Evolutionary conservation across 371 early-diverging fungal genomes (phyloP), one percentile per base, ranked within the genome.

Genomic region (Massospora cicadina): DNA sequence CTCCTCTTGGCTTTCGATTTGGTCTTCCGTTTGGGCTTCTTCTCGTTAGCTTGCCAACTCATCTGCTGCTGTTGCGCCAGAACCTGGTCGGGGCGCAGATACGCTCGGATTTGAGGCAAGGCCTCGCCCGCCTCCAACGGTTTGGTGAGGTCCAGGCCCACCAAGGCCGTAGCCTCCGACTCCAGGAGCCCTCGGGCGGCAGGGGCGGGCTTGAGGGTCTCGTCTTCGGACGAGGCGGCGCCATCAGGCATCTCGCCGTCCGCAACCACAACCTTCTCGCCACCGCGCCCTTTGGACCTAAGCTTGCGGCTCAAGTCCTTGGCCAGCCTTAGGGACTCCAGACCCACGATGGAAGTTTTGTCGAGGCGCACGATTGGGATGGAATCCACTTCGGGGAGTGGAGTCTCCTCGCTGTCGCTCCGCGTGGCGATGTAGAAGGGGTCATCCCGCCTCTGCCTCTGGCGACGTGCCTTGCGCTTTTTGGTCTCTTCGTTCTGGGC

Each of bases 341-440:
- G 23, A 5, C 43, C 62, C 60, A 27, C 7, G 13, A 31, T n/a
- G 27, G 30, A 13, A 59, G 2, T 10, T 62, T 24, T 24, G 31
- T 26, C 31, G 24, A 91, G 72, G 32, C 82, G 78, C 2, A 91
- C 87, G 58, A 90, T 82, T 1, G 92, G 90, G 54, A 91, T 91
- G 1, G 81, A 77, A 62, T 91, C 89, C 1, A 90, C 81, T 65
- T 89, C 89, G 64, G 74, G 73, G 3, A 81, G 78, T 31, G 75
- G 70, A 5, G 73, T 74, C 33, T 28, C 30, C n/a, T 55, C 54
- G 26, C 33, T 55, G 68, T 24, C 30, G 30, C 31, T 32, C 23
- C 32, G 63, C 21, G 73, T 74, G 56, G 73, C 76, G 69, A 89
- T 86, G 64, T 89, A 90, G 65, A 78, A 90, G 13, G 88, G 88